Percentiles rank a stretch among this genome's conserved stretches.
These are phyloP conservation scores for Physaria fendleri DNA, from an alignment of 345 rosid species.

Conservation along the genomic window DNA sequence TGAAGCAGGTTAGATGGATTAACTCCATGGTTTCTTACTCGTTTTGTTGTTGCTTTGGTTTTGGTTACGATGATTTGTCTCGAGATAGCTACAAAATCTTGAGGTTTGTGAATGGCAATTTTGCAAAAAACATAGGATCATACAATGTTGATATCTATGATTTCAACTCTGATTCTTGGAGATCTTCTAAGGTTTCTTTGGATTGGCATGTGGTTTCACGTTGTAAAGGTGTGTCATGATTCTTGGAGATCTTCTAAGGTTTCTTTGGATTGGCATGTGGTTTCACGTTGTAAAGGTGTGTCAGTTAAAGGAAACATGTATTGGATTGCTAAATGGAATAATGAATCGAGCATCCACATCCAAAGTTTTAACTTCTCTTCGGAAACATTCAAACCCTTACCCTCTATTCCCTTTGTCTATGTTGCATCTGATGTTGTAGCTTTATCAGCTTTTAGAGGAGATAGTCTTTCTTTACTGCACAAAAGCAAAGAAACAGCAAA, in stretches of 20 bases:
- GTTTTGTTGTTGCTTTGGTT: background rate
- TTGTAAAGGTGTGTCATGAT: conserved; percentile 9
- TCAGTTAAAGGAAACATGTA: conserved; percentile 21
- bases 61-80: conserved; percentile 8
- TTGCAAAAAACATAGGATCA: background rate
- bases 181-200: background rate
- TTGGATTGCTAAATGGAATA: conserved; percentile 13
- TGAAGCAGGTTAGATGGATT: conserved; percentile 15
- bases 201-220: conserved; percentile 5
- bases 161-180: background rate
- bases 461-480: conserved; percentile 2
- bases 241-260: conserved; percentile 1
- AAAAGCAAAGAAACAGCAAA: background rate
- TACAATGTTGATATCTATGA: conserved; percentile 7
- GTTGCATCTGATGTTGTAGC: background rate
- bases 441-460: conserved; percentile 7
- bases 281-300: conserved; percentile 4
- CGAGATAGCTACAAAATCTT: conserved; percentile 6
- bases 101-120: background rate
- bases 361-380: conserved; percentile 9
- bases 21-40: background rate
- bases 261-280: conserved; percentile 12
- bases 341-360: background rate
- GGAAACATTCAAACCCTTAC: conserved; percentile 7
- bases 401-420: conserved; percentile 8